Percentiles rank a stretch among this genome's conserved stretches.
Conservation (phyloP, 2,329 filamentous ascomycete genomes). For the Pseudogymnoascus sp. region DNA sequence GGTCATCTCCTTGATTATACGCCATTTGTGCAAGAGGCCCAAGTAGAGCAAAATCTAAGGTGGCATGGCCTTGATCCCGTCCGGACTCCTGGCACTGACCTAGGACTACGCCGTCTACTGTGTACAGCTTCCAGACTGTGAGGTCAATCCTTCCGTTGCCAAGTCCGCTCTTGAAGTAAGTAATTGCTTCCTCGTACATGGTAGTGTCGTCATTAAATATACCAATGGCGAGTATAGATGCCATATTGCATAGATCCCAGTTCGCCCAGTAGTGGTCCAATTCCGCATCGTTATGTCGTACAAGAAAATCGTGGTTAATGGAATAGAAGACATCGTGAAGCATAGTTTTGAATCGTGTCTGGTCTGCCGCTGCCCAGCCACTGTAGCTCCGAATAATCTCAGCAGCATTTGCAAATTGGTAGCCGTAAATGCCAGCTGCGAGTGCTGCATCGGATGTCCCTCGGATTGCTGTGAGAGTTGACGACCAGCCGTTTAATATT, state of each 20-base stretch:
- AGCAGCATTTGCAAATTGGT: conserved; percentile 39
- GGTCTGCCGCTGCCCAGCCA: conserved; percentile 25
- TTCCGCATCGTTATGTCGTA: conserved; percentile 29
- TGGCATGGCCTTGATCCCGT: conserved; percentile 38
- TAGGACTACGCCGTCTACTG: conserved; percentile 26
- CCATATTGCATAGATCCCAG: conserved; percentile 39
- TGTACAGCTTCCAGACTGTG: conserved; percentile 26
- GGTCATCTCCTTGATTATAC: conserved; percentile 36
- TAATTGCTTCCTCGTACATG: conserved; percentile 31
- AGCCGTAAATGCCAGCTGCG: conserved; percentile 36
- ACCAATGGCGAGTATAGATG: conserved; percentile 34
- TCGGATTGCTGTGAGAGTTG: conserved; percentile 27
- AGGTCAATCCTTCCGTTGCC: conserved; percentile 33
- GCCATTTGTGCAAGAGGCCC: conserved; percentile 35
- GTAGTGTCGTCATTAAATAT: conserved; percentile 36
- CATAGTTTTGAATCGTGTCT: conserved; percentile 25
- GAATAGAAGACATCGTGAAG: conserved; percentile 32
- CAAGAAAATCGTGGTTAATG: conserved; percentile 32
- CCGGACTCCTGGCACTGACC: conserved; percentile 36
- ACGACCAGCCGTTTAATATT: conserved; percentile 33
- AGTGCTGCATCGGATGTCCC: conserved; percentile 33
- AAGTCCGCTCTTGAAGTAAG: conserved; percentile 33
- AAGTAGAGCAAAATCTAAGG: conserved; percentile 32
- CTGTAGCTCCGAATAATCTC: conserved; percentile 33
- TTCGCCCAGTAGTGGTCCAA: conserved; percentile 23